Evolutionary conservation across 768 basidiomycete species (phyloP).

Genomic region (Termitomyces sp.): DNA sequence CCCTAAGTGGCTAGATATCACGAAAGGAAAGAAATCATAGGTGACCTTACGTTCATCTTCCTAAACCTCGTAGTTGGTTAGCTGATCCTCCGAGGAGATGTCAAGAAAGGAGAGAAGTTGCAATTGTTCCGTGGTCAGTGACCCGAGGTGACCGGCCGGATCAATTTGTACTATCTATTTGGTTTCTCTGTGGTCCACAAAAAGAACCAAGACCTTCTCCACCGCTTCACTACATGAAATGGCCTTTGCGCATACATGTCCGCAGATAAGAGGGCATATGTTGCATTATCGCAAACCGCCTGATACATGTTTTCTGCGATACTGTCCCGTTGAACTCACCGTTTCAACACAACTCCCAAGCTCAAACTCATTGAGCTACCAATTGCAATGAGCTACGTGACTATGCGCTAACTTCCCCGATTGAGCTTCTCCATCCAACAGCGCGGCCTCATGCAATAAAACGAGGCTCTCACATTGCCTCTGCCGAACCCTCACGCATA

Average conservation of each 20-base stretch:
- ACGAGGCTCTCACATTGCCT: background rate
- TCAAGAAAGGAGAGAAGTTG: background rate
- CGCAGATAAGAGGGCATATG: background rate
- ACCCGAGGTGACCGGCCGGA: constrained; percentile 2
- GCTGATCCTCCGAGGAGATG: constrained; percentile 1
- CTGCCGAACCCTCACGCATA: background rate
- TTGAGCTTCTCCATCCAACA: background rate
- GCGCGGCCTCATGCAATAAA: constrained; percentile 3
- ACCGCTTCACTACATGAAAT: background rate
- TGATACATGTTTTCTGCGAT: background rate
- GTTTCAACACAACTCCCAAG: background rate
- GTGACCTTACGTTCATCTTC: background rate
- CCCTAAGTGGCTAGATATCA: background rate
- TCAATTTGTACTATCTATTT: background rate
- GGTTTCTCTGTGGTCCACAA: no score
- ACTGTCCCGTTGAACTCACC: background rate
- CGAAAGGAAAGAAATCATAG: background rate
- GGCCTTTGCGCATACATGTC: background rate
- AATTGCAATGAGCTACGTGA: no score
- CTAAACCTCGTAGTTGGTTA: background rate
- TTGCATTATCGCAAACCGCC: background rate
- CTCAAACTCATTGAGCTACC: background rate
- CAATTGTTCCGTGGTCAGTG: background rate
- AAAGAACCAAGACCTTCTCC: background rate
- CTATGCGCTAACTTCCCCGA: background rate